Evolutionary conservation across 495 filamentous ascomycete species (phyloP).

Genomic region (Neurospora sp.): DNA sequence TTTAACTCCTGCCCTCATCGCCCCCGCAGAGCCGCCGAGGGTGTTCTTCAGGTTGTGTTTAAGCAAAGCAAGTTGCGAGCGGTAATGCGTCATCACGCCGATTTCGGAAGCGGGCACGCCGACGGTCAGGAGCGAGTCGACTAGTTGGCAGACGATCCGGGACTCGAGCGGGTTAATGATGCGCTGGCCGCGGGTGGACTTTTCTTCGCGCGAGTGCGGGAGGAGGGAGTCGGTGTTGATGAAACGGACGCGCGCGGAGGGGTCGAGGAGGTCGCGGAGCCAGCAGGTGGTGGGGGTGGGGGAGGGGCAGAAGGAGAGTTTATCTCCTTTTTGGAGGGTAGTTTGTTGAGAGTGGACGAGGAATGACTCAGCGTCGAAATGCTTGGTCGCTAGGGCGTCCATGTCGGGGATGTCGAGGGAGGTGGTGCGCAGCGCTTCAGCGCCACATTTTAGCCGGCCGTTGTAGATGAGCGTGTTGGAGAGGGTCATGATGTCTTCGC

Average conservation of each 20-base stretch:
- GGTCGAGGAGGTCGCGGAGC: slow-evolving; percentile 66
- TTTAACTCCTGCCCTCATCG: neutral
- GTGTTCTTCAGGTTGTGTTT: slow-evolving; percentile 30
- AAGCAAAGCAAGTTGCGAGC: slow-evolving; percentile 63
- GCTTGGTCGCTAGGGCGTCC: slow-evolving; percentile 45
- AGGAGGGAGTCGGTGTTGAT: slow-evolving; percentile 80
- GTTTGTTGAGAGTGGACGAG: slow-evolving; percentile 11
- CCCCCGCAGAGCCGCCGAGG: neutral
- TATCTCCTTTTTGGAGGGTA: neutral
- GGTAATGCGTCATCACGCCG: slow-evolving; percentile 97
- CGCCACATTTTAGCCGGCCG: slow-evolving; percentile 83
- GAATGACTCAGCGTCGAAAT: slow-evolving; percentile 36
- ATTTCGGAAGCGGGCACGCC: slow-evolving; percentile 70
- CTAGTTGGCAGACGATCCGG: slow-evolving; percentile 62
- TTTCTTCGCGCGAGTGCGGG: slow-evolving; percentile 51
- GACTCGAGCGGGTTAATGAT: slow-evolving; percentile 80
- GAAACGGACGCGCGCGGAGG: slow-evolving; percentile 64
- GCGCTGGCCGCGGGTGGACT: slow-evolving; percentile 55
- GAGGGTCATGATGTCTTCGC: slow-evolving; percentile 86
- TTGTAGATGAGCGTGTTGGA: slow-evolving; percentile 90
- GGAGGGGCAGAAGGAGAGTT: slow-evolving; percentile 39
- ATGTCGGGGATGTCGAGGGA: slow-evolving; percentile 45
- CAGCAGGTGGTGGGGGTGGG: slow-evolving; percentile 53
- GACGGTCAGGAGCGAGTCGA: slow-evolving; percentile 60
- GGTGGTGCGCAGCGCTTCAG: slow-evolving; percentile 56